Conservation (phyloP, 192 early-diverging fungal species). For the Gryganskiella cystojenkinii region DNA sequence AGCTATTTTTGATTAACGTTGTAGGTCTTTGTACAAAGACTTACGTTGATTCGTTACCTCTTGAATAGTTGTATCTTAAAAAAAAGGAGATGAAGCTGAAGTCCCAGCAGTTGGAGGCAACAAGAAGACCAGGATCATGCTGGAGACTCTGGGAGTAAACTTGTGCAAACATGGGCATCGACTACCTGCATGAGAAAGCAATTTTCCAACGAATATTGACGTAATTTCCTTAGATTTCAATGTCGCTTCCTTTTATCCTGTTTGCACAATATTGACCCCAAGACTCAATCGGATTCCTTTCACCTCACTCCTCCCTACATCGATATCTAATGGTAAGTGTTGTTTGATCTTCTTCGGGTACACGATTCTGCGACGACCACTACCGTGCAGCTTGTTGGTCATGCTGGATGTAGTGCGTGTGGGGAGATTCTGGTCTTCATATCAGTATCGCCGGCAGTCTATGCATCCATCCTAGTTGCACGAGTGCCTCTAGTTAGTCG, state of each 20-base stretch:
- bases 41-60: neutral
- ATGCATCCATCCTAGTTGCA: too few relatives aligned
- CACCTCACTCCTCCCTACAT: neutral
- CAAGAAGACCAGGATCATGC: slow-evolving; percentile 10
- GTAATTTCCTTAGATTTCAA: too few relatives aligned
- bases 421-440: too few relatives aligned
- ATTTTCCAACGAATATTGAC: too few relatives aligned
- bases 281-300: neutral
- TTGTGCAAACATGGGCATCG: neutral
- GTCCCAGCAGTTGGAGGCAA: slow-evolving; percentile 8
- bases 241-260: neutral
- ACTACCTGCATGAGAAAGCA: neutral
- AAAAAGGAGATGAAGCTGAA: slow-evolving; percentile 24
- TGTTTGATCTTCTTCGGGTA: neutral
- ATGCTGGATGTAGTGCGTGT: neutral
- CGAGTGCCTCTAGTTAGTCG: too few relatives aligned
- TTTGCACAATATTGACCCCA: neutral
- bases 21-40: neutral
- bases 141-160: slow-evolving; percentile 5
- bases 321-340: neutral
- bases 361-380: neutral
- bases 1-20: slow-evolving; percentile 3
- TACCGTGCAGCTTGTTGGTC: neutral
- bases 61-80: slow-evolving; percentile 23
- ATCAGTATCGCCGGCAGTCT: too few relatives aligned